Evolutionary conservation across 208 protist species (phyloP).

Genomic region (Leishmania braziliensis): DNA sequence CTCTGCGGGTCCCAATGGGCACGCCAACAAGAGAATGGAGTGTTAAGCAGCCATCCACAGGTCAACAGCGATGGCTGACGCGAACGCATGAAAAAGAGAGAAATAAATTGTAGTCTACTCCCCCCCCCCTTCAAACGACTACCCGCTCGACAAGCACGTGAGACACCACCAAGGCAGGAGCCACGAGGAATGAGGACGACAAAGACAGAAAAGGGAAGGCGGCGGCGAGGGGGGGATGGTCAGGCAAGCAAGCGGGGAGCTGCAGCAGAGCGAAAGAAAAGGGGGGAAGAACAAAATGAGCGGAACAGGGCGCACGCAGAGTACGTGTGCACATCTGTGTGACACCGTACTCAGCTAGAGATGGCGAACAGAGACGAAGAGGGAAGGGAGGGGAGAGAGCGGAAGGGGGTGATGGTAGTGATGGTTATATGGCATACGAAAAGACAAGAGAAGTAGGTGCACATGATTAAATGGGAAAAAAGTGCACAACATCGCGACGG

Average conservation of each 20-base stretch:
- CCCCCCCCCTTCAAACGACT: background rate
- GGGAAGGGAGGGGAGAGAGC: background rate
- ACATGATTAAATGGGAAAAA: background rate
- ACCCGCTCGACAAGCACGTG: background rate
- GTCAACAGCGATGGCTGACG: background rate
- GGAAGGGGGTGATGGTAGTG: background rate
- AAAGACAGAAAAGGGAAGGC: background rate
- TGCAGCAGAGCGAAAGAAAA: background rate
- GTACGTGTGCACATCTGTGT: background rate
- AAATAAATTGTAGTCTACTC: background rate
- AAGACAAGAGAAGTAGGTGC: background rate
- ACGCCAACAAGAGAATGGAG: background rate
- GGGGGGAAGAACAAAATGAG: background rate
- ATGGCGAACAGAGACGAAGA: background rate
- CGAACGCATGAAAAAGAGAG: background rate
- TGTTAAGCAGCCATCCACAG: background rate
- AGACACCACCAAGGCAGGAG: background rate
- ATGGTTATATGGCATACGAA: background rate
- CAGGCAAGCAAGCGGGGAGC: too few species aligned
- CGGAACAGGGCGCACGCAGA: background rate
- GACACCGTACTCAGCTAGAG: background rate
- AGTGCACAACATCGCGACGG: background rate
- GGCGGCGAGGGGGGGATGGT: too few species aligned
- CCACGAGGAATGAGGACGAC: background rate
- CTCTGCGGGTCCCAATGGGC: background rate